Conservation (phyloP, 2,329 filamentous ascomycete genomes). For the Apiospora phragmitis region DNA sequence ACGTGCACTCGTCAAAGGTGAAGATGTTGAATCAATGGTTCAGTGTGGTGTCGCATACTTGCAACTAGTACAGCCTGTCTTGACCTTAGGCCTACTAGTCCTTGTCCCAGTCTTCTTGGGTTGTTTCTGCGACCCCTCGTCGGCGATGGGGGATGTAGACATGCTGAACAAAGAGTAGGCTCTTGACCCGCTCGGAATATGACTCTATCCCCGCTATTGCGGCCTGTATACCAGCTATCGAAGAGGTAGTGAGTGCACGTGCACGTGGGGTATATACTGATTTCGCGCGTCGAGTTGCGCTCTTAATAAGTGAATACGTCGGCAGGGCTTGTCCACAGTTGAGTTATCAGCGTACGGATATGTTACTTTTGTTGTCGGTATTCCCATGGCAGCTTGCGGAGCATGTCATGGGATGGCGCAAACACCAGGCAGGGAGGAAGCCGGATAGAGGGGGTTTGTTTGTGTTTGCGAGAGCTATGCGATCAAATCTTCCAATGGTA, state of each 20-base stretch:
- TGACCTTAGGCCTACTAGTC: conserved; percentile 62
- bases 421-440: neutral
- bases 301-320: neutral
- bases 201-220: neutral
- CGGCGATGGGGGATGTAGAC: conserved; percentile 14
- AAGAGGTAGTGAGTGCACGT: neutral
- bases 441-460: neutral
- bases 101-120: conserved; percentile 44
- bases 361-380: neutral
- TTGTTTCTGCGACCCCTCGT: conserved; percentile 28
- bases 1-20: conserved; percentile 18
- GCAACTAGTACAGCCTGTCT: conserved; percentile 68
- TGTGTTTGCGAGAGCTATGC: neutral
- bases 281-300: neutral
- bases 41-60: conserved; percentile 51
- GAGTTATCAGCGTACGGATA: neutral
- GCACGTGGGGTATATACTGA: neutral
- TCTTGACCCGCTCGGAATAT: neutral
- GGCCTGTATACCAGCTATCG: neutral
- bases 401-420: neutral
- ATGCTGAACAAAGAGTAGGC: neutral
- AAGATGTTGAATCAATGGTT: conserved; percentile 9
- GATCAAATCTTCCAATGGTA: neutral
- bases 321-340: neutral
- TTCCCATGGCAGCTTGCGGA: neutral